A percentile compares a stretch with the other conserved stretches of the same genome.
These are phyloP conservation scores for Backusella tuberculispora DNA, from an alignment of 192 early-diverging fungal genomes.

Conservation along the genomic window DNA sequence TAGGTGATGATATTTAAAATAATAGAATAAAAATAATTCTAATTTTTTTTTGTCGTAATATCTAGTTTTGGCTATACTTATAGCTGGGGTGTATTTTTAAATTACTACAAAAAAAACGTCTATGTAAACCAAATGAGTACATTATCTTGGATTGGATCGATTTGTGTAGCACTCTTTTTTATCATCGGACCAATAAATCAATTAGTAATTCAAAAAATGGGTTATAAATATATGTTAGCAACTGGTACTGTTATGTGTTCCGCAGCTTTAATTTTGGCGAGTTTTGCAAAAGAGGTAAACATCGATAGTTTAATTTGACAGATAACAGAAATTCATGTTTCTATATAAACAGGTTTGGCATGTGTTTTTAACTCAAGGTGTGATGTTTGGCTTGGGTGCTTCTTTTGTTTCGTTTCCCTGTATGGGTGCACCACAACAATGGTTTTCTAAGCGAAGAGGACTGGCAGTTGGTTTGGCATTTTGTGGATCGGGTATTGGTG, in stretches of 20 bases:
- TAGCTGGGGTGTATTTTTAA: constrained; percentile 52
- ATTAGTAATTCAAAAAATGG: constrained; percentile 47
- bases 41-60: constrained; percentile 8
- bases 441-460: constrained; percentile 67
- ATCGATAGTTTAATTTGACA: background rate
- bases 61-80: constrained; percentile 51
- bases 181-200: constrained; percentile 43
- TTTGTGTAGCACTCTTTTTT: constrained; percentile 50
- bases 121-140: constrained; percentile 43
- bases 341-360: constrained; percentile 59
- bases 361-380: constrained; percentile 72
- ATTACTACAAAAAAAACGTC: constrained; percentile 47
- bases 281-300: constrained; percentile 42
- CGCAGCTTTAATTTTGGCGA: constrained; percentile 49
- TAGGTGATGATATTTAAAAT: background rate
- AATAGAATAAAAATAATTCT: background rate
- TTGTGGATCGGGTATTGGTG: constrained; percentile 76
- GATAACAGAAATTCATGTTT: background rate
- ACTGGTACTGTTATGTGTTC: constrained; percentile 51
- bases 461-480: constrained; percentile 78
- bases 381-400: constrained; percentile 74
- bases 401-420: constrained; percentile 68
- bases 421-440: constrained; percentile 68
- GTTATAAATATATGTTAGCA: constrained; percentile 50
- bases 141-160: constrained; percentile 54